Evolutionary conservation across 2,329 filamentous ascomycete species (phyloP), one percentile per base, ranked within the genome.

Genomic region (Botryotinia globosa): DNA sequence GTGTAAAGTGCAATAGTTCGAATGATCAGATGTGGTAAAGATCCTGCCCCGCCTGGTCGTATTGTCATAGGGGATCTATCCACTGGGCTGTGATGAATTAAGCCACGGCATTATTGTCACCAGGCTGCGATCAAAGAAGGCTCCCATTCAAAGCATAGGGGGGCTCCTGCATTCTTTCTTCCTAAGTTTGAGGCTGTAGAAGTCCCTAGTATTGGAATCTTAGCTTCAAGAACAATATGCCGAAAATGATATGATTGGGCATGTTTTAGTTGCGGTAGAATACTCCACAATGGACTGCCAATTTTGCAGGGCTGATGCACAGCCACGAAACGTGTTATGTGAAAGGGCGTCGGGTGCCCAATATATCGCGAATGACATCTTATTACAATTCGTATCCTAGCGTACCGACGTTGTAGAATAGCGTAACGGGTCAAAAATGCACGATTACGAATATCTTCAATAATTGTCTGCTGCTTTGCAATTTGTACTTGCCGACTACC

Each of bases 271-370:
- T 39, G 34, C n/a, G 16, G 18, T 44, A 20, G 25, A 29, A 39
- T 39, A 22, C 51, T 67, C 34, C 22, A 37, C 48, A 37, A 67
- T 39, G 34, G 39, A 56, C 51, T 54, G 48, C 34, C 51, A 56
- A 56, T 29, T 3, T 29, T 29, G n/a, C n/a, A 29, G n/a, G 51
- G n/a, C n/a, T 56, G 51, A 18, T 25, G 37, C 65, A 32, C 34
- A 68, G 65, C 65, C 65, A 68, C 48, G 48, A 56, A 22, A 48
- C 65, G 54, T 42, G 42, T 18, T 54, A n/a, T 18, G 48, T 29
- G n/a, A 25, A 34, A 54, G 39, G 39, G 39, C 45, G 51, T n/a
- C n/a, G n/a, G n/a, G n/a, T 54, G 16, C 45, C 64, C 10, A 29
- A 54, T 67, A 2, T 20, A 22, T 32, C 37, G 44, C 65, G 34